A percentile compares a stretch with the other conserved stretches of the same genome.
These are phyloP conservation scores for Cyberlindnera saturnus DNA, from an alignment of 805 yeast species.

Conservation along the genomic window DNA sequence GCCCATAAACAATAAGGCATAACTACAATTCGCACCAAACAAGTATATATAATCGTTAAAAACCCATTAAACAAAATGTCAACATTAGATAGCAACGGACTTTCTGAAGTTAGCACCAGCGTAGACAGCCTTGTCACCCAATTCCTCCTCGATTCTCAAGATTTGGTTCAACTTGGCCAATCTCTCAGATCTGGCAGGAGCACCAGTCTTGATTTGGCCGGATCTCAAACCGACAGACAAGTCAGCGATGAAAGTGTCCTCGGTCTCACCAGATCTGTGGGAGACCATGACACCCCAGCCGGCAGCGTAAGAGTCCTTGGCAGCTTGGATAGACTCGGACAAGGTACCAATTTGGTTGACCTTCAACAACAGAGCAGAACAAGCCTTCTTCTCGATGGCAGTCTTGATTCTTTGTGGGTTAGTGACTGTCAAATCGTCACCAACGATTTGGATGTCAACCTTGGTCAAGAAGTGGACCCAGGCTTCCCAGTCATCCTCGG, in stretches of 20 bases:
- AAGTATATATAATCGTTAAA: too few species aligned
- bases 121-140: conserved; percentile 94
- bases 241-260: conserved; percentile 97
- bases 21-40: too few species aligned
- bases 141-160: conserved; percentile 97
- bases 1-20: too few species aligned
- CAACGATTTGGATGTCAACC: conserved; percentile 84
- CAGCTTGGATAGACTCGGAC: conserved; percentile 95
- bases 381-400: conserved; percentile 95
- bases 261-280: conserved; percentile 99
- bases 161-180: conserved; percentile 98
- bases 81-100: conserved; percentile 27
- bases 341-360: conserved; percentile 98
- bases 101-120: conserved; percentile 89
- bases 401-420: conserved; percentile 91
- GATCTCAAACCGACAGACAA: conserved; percentile 95
- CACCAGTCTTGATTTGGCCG: conserved; percentile 99
- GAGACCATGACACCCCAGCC: conserved; percentile 99
- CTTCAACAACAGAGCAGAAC: conserved; percentile 91
- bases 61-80: too few species aligned
- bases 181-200: conserved; percentile 99
- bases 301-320: conserved; percentile 89
- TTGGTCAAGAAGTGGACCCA: conserved; percentile 84
- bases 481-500: conserved; percentile 99
- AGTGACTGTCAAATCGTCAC: conserved; percentile 98